Conservation (phyloP, 2,329 filamentous ascomycete species). For the Paecilomyces dactylethromorphus region DNA sequence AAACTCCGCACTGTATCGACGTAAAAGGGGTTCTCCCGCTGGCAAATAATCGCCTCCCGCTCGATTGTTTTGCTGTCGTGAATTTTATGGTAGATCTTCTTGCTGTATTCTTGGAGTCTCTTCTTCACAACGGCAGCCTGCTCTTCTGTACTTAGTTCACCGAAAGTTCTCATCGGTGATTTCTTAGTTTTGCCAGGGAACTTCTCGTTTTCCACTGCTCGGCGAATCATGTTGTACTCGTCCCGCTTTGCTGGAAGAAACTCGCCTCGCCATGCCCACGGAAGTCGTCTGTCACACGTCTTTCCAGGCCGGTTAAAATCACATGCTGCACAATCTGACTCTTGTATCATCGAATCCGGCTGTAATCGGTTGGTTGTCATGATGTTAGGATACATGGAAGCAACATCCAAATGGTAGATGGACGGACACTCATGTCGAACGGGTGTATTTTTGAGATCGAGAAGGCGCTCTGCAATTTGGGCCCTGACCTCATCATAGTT, state of each 20-base stretch:
- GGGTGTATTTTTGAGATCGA: slow-evolving; percentile 70
- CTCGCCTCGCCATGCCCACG: slow-evolving; percentile 97
- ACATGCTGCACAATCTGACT: slow-evolving; percentile 92
- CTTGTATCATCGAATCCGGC: slow-evolving; percentile 97
- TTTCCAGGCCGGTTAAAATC: slow-evolving; percentile 98
- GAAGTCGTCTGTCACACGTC: slow-evolving; percentile 87
- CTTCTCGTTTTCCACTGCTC: slow-evolving; percentile 82
- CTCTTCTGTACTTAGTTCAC: slow-evolving; percentile 75
- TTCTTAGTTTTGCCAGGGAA: slow-evolving; percentile 77
- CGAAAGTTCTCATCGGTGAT: slow-evolving; percentile 65
- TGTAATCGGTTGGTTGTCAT: slow-evolving; percentile 99
- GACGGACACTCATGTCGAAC: slow-evolving; percentile 78
- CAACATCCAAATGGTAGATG: slow-evolving; percentile 97
- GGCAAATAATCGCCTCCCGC: slow-evolving; percentile 94
- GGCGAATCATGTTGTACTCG: slow-evolving; percentile 98
- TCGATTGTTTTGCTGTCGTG: slow-evolving; percentile 90
- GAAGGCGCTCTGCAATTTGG: slow-evolving; percentile 68
- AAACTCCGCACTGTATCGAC: slow-evolving; percentile 95
- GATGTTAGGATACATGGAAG: slow-evolving; percentile 99
- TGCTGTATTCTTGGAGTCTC: slow-evolving; percentile 83
- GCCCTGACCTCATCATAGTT: slow-evolving; percentile 81
- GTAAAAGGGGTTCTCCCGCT: slow-evolving; percentile 96
- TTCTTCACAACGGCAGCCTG: slow-evolving; percentile 77
- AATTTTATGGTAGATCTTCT: slow-evolving; percentile 99
- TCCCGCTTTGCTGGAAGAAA: slow-evolving; percentile 93